phyloP scores from a whole-genome alignment of 768 basidiomycete species.

The Peribolospora baueri region DNA sequence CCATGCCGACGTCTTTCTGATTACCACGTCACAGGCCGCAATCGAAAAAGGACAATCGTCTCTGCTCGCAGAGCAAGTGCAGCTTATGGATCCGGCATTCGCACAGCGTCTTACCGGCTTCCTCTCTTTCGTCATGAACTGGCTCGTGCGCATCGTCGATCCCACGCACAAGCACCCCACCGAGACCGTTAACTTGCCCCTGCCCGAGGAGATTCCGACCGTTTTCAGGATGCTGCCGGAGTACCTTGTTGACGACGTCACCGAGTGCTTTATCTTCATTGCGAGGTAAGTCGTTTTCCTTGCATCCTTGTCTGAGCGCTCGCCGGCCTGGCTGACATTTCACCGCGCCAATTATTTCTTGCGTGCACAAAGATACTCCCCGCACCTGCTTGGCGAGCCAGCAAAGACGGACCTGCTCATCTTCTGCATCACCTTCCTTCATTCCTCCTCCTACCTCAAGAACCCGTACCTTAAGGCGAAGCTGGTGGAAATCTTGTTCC shows the following conservation, averaged over 20 bases:
- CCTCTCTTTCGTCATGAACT: slow-evolving; percentile 71
- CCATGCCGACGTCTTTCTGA: not conserved
- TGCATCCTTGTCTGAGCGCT: not conserved
- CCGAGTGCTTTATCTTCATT: slow-evolving; percentile 64
- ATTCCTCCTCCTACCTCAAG: slow-evolving; percentile 92
- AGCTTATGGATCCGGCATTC: slow-evolving; percentile 65
- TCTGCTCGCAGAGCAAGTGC: slow-evolving; percentile 54
- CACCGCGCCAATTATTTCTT: slow-evolving; percentile 24
- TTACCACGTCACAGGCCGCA: slow-evolving; percentile 32
- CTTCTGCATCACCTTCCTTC: slow-evolving; percentile 72
- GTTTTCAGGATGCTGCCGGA: slow-evolving; percentile 74
- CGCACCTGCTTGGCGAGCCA: slow-evolving; percentile 54
- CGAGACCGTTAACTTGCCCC: slow-evolving; percentile 42
- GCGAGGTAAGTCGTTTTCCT: slow-evolving; percentile 33
- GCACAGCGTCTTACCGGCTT: slow-evolving; percentile 55
- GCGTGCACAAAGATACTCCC: slow-evolving; percentile 19
- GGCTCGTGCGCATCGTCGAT: slow-evolving; percentile 77
- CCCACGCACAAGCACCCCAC: slow-evolving; percentile 53
- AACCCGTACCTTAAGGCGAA: slow-evolving; percentile 94
- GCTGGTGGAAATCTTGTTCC: slow-evolving; percentile 49
- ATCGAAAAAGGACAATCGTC: slow-evolving; percentile 24
- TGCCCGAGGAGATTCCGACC: slow-evolving; percentile 63
- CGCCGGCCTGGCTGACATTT: not conserved
- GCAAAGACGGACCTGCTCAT: slow-evolving; percentile 68
- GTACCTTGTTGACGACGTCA: slow-evolving; percentile 77